Conservation (phyloP, 1,139 yeast species). For the Suhomyces yuchorum region DNA sequence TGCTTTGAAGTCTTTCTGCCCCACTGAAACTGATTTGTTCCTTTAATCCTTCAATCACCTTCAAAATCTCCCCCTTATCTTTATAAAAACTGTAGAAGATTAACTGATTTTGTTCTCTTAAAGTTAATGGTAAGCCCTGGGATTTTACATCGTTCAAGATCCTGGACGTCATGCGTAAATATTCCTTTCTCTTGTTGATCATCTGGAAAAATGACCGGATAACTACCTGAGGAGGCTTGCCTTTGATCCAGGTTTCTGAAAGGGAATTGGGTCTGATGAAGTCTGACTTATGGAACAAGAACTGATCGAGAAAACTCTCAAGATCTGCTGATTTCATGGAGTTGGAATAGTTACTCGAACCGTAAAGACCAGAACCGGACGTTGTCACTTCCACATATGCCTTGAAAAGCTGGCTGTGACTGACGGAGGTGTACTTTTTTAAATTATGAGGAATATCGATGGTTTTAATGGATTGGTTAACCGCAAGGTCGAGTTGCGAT, state of each 20-base stretch:
- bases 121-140: conserved; percentile 31
- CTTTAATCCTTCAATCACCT: conserved; percentile 13
- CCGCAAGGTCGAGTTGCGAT: conserved; percentile 8
- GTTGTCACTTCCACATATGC: conserved; percentile 38
- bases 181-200: conserved; percentile 22
- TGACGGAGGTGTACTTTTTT: conserved; percentile 22
- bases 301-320: conserved; percentile 36
- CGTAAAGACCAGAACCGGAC: not conserved
- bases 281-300: conserved; percentile 24
- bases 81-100: conserved; percentile 34
- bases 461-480: conserved; percentile 8
- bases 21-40: not conserved
- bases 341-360: not conserved
- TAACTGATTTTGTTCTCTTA: conserved; percentile 33
- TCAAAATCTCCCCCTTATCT: conserved; percentile 28
- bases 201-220: conserved; percentile 20
- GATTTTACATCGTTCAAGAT: conserved; percentile 32
- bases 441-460: conserved; percentile 12
- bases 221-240: conserved; percentile 6
- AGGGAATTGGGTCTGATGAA: conserved; percentile 27
- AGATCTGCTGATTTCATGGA: conserved; percentile 35
- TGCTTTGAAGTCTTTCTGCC: not conserved
- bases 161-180: conserved; percentile 24
- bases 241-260: conserved; percentile 16
- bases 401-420: conserved; percentile 31